Evolutionary conservation across 768 basidiomycete genomes (phyloP).

Genomic region (Naematelia encephala): DNA sequence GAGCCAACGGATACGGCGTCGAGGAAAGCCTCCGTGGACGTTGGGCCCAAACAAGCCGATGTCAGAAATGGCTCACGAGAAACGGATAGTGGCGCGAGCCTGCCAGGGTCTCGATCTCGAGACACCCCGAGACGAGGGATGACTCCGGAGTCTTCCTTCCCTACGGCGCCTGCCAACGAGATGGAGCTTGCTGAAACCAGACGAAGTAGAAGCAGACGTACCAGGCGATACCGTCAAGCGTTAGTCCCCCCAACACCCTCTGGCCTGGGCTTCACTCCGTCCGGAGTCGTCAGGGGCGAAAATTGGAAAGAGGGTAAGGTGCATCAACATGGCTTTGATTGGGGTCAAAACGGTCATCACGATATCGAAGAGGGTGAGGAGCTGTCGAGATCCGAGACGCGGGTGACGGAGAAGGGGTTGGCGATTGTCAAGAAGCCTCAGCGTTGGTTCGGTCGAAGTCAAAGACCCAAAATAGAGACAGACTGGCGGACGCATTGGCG

Average conservation of each 20-base stretch:
- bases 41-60: not conserved
- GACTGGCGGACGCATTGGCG: slow-evolving; percentile 27
- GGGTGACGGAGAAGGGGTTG: not conserved
- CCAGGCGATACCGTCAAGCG: slow-evolving; percentile 28
- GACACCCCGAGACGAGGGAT: not conserved
- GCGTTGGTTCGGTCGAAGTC: slow-evolving; percentile 1
- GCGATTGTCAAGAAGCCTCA: slow-evolving; percentile 1
- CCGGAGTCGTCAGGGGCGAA: slow-evolving; percentile 19
- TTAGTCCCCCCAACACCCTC: slow-evolving; percentile 38
- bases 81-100: not conserved
- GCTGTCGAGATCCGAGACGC: slow-evolving; percentile 8
- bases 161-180: not conserved
- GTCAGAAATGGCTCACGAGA: not conserved
- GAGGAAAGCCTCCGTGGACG: not conserved
- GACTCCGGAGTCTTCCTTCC: not conserved
- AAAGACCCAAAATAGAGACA: slow-evolving; percentile 10
- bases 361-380: slow-evolving; percentile 13
- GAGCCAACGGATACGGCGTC: not conserved
- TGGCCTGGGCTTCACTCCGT: slow-evolving; percentile 38
- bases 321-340: not conserved
- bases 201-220: not conserved
- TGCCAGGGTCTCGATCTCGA: not conserved
- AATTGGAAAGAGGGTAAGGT: slow-evolving; percentile 1
- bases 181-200: not conserved
- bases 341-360: not conserved